Conservation (phyloP, 2,329 filamentous ascomycete genomes). For the Xylariaceae sp. region DNA sequence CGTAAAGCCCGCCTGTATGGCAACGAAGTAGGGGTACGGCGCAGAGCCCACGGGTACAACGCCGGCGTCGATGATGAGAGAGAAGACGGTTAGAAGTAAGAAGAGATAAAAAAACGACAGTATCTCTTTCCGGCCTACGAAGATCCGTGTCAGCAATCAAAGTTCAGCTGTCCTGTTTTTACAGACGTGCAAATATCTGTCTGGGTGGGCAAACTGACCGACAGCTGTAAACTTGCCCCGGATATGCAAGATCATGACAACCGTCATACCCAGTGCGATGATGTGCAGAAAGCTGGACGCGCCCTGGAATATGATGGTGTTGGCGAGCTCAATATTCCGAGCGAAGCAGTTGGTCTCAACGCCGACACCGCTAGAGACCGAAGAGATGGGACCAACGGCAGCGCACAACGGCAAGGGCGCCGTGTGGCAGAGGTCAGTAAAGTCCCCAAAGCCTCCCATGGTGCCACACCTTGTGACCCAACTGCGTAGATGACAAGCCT, state of each 20-base stretch:
- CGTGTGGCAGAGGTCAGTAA: constrained; percentile 78
- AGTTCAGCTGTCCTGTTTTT: neutral
- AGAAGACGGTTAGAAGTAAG: constrained; percentile 82
- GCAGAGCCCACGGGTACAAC: constrained; percentile 79
- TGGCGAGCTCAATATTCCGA: constrained; percentile 90
- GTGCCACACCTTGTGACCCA: constrained; percentile 17
- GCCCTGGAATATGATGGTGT: constrained; percentile 97
- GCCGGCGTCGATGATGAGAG: constrained; percentile 86
- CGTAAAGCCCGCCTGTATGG: constrained; percentile 76
- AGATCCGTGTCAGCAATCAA: constrained; percentile 17
- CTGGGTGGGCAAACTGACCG: constrained; percentile 52
- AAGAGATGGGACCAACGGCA: constrained; percentile 70
- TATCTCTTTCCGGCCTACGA: constrained; percentile 59
- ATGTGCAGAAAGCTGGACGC: constrained; percentile 92
- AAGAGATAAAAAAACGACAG: constrained; percentile 97
- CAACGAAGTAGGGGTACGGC: constrained; percentile 87
- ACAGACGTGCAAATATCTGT: neutral
- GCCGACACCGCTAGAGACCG: constrained; percentile 63
- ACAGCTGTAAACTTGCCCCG: constrained; percentile 97
- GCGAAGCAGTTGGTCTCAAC: constrained; percentile 91
- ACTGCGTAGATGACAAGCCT: neutral
- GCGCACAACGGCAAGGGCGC: constrained; percentile 84
- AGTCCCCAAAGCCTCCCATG: constrained; percentile 87
- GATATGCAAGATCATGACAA: constrained; percentile 96
- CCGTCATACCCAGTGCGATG: constrained; percentile 82